Evolutionary conservation across 371 early-diverging fungal genomes (phyloP).

Genomic region (Mortierella polycephala): DNA sequence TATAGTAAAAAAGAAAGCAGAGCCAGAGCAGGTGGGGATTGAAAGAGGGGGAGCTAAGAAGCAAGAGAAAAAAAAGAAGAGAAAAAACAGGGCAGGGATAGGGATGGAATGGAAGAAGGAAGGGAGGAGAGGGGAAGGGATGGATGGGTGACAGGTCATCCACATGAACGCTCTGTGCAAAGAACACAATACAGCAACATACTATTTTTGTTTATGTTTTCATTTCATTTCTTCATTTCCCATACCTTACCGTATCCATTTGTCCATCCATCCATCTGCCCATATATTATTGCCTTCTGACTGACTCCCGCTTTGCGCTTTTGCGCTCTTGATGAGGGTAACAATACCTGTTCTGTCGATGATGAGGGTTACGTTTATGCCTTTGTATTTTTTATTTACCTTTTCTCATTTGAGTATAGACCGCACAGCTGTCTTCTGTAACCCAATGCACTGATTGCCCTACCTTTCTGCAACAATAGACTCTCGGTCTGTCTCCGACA

Average conservation of each 20-base stretch:
- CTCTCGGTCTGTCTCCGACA: too few relatives aligned
- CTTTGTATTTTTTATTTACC: too few relatives aligned
- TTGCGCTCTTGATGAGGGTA: too few relatives aligned
- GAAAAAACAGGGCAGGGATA: background rate
- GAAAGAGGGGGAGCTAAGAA: conserved; percentile 7
- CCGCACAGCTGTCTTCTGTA: too few relatives aligned
- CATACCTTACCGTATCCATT: background rate
- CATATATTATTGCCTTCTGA: background rate
- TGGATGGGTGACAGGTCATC: conserved; percentile 12
- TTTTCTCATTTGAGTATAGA: too few relatives aligned
- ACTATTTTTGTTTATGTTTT: conserved; percentile 10
- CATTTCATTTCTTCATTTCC: conserved; percentile 9
- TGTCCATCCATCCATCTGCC: background rate
- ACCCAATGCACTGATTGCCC: too few relatives aligned
- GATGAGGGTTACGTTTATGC: background rate
- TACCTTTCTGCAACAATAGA: too few relatives aligned
- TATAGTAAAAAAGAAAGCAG: background rate
- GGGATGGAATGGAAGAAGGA: background rate
- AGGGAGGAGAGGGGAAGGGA: background rate
- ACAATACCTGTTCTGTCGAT: background rate
- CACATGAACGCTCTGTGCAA: conserved; percentile 18
- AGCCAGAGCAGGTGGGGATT: background rate
- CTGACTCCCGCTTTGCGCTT: background rate
- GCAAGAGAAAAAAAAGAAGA: background rate
- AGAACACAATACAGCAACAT: background rate